These are phyloP conservation scores for Colletotrichum musae DNA, from an alignment of 2,329 filamentous ascomycete genomes.

Conservation along the genomic window DNA sequence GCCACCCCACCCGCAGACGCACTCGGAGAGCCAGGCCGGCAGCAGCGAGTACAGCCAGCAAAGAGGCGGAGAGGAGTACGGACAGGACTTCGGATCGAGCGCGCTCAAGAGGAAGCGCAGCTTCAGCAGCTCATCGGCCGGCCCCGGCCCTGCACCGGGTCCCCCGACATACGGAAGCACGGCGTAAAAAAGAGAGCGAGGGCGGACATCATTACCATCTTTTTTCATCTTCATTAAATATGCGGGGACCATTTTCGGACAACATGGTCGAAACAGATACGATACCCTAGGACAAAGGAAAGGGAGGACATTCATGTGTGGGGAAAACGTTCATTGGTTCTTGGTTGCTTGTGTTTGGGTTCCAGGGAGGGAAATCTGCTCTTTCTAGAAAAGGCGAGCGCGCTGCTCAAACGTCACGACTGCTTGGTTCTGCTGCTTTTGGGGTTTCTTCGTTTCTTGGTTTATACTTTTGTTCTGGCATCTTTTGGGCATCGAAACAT, in stretches of 20 bases:
- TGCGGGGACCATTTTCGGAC: constrained; percentile 14
- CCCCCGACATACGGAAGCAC: constrained; percentile 43
- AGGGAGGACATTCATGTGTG: constrained; percentile 3
- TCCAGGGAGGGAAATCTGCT: constrained; percentile 16
- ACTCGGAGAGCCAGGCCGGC: constrained; percentile 39
- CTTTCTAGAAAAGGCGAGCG: constrained; percentile 35
- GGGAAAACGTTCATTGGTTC: background rate
- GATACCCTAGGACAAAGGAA: constrained; percentile 14
- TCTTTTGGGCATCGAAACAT: background rate
- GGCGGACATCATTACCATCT: background rate
- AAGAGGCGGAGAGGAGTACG: constrained; percentile 47
- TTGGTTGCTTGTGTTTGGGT: background rate
- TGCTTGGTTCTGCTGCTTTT: constrained; percentile 5
- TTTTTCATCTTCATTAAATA: background rate
- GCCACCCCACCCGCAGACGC: constrained; percentile 37
- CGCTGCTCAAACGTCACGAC: constrained; percentile 38
- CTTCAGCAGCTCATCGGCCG: constrained; percentile 46
- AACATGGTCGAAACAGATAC: constrained; percentile 12
- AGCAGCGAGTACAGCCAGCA: constrained; percentile 36
- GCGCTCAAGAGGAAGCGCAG: constrained; percentile 56
- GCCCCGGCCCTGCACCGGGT: constrained; percentile 36
- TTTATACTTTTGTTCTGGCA: background rate
- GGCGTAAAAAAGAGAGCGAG: constrained; percentile 27
- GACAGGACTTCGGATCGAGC: constrained; percentile 44
- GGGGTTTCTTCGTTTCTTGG: constrained; percentile 14